These are phyloP conservation scores for Paramecium sexaurelia DNA, from an alignment of 73 alveolate genomes.

Conservation along the genomic window DNA sequence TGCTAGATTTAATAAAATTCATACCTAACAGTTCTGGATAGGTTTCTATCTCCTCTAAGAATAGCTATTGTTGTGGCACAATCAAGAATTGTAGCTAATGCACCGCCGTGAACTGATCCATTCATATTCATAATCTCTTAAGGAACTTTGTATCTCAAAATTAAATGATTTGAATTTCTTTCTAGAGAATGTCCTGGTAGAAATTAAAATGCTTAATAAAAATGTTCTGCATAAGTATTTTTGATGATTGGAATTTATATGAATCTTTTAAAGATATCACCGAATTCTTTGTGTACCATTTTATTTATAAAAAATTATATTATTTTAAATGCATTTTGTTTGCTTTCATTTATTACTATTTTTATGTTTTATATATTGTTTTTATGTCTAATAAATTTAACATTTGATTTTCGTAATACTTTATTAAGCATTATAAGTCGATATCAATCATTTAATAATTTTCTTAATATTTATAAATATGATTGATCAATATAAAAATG, in stretches of 20 bases:
- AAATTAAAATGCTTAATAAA: conserved; percentile 1
- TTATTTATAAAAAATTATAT: neutral
- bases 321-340: too few species aligned
- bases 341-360: too few species aligned
- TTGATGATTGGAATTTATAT: neutral
- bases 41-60: conserved; percentile 62
- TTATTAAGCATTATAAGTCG: too few species aligned
- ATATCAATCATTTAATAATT: neutral
- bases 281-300: conserved; percentile 48
- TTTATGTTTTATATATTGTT: too few species aligned
- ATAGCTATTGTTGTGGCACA: conserved; percentile 70
- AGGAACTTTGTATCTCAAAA: conserved; percentile 61
- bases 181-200: conserved; percentile 49
- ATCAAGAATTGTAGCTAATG: conserved; percentile 70
- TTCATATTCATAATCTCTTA: conserved; percentile 57
- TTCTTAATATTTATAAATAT: neutral
- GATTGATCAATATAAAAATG: neutral
- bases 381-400: too few species aligned
- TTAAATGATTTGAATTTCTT: neutral
- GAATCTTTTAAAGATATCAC: conserved; percentile 37
- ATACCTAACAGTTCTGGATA: conserved; percentile 52
- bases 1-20: neutral
- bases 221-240: conserved; percentile 23
- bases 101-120: conserved; percentile 76
- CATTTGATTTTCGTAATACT: too few species aligned